Evolutionary conservation across 2,329 filamentous ascomycete species (phyloP), one percentile per base, ranked within the genome.

Genomic region (Sodiomyces alkalinus): DNA sequence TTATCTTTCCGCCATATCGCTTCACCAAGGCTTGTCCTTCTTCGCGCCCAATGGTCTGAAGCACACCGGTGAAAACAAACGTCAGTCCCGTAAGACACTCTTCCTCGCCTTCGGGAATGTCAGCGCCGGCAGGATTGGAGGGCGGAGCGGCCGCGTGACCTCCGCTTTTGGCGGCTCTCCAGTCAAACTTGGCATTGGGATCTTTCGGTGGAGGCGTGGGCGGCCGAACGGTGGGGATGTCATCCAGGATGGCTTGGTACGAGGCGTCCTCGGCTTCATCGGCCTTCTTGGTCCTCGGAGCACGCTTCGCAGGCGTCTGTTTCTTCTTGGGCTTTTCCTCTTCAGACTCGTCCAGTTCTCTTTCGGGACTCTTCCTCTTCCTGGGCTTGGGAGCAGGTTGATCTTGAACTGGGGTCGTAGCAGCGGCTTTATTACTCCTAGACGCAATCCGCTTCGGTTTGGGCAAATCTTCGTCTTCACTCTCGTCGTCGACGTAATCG

Each of bases 61-160:
- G 60, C 15, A 94, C 65, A 15, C 90, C 90, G 1, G 92, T 98
- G 44, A 98, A 98, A 17, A 98, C 90, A 46, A 98, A 98, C 0
- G 74, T 80, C 31, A 96, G 62, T 0, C 92, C 90, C 30, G 76
- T 75, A 31, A 98, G 67, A 47, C 90, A 98, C 41, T 94, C 92
- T 8, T 90, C 81, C 29, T 75, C 74, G 6, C 90, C 90, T 13
- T 71, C 67, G 1, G 90, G 90, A 27, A 94, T 57, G 11, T 92
- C 82, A 17, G 62, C 71, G 7, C 64, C 57, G 8, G 72, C 74
- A 14, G 68, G 61, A 27, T 68, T 66, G 6, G 71, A 68, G 12
- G 81, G 70, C 13, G 73, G 69, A 8, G 46, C 53, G 3, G 71
- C 68, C 11, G 71, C 57, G 47, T 69, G 76, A 33, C 62, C 71